Evolutionary conservation across 768 basidiomycete species (phyloP).

Genomic region (Trametes elegans): DNA sequence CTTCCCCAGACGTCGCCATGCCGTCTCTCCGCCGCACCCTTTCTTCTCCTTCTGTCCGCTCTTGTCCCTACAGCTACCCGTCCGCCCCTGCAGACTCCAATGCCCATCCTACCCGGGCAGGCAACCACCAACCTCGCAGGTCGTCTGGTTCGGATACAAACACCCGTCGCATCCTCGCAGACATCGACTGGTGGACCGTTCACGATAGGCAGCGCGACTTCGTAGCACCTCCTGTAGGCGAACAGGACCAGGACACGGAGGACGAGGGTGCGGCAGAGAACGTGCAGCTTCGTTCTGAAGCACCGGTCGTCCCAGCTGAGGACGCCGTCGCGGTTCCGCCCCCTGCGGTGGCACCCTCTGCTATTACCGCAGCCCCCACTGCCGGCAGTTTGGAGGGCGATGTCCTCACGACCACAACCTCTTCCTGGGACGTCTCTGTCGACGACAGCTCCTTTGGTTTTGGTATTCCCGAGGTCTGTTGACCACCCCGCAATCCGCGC

Average conservation of each 20-base stretch:
- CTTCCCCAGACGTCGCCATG: constrained; percentile 48
- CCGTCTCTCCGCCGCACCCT: constrained; percentile 80
- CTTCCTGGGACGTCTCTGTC: constrained; percentile 18
- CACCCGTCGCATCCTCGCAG: constrained; percentile 71
- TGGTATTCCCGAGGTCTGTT: constrained; percentile 23
- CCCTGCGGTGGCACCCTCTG: constrained; percentile 4
- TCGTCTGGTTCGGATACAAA: constrained; percentile 66
- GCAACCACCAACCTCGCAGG: constrained; percentile 44
- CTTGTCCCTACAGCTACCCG: constrained; percentile 57
- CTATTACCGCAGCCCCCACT: constrained; percentile 1
- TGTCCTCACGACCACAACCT: constrained; percentile 8
- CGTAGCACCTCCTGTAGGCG: constrained; percentile 34
- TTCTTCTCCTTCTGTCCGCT: constrained; percentile 68
- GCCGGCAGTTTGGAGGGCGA: constrained; percentile 5
- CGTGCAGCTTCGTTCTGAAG: constrained; percentile 22
- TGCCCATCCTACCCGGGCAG: constrained; percentile 36
- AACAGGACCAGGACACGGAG: constrained; percentile 34
- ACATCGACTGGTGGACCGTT: constrained; percentile 89
- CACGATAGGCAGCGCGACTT: constrained; percentile 62
- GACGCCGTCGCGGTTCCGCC: not conserved
- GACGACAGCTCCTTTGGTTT: constrained; percentile 15
- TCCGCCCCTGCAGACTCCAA: constrained; percentile 32
- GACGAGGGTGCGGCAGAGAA: constrained; percentile 37
- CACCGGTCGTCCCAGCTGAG: constrained; percentile 21
- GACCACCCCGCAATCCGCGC: not conserved